Evolutionary conservation across 768 basidiomycete species (phyloP).

Genomic region (Trametes sanguinea): DNA sequence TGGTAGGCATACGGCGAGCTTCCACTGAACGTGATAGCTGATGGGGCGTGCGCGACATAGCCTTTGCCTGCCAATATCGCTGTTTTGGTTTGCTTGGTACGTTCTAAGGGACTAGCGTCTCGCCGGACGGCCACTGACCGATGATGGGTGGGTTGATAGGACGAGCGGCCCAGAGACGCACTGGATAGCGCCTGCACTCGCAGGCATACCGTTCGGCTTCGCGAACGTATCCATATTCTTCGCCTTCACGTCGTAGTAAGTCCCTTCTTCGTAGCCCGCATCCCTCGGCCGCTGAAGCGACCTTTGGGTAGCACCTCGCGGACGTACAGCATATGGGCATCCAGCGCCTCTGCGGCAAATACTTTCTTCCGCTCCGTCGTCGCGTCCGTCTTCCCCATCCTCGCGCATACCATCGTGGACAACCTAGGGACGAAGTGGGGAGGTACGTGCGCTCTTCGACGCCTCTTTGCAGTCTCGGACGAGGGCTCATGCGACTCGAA

Average conservation of each 20-base stretch:
- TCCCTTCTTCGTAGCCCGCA: background rate
- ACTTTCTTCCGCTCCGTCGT: conserved; percentile 25
- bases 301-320: conserved; percentile 17
- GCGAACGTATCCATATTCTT: conserved; percentile 26
- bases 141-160: conserved; percentile 5
- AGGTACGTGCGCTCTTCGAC: conserved; percentile 9
- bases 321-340: conserved; percentile 25
- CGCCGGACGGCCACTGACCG: background rate
- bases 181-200: conserved; percentile 28
- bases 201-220: conserved; percentile 28
- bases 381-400: conserved; percentile 25
- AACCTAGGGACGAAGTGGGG: conserved; percentile 30
- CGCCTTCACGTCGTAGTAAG: conserved; percentile 28
- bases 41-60: background rate
- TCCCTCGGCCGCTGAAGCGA: background rate
- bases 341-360: conserved; percentile 26
- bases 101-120: background rate
- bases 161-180: conserved; percentile 25
- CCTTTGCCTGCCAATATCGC: conserved; percentile 22
- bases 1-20: conserved; percentile 8
- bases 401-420: conserved; percentile 22
- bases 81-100: conserved; percentile 32
- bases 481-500: too few relatives aligned
- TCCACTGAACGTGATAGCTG: background rate
- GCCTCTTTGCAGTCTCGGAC: too few relatives aligned